These are phyloP conservation scores for Cyberlindnera subsufficiens DNA, from an alignment of 805 yeast species.

Conservation along the genomic window DNA sequence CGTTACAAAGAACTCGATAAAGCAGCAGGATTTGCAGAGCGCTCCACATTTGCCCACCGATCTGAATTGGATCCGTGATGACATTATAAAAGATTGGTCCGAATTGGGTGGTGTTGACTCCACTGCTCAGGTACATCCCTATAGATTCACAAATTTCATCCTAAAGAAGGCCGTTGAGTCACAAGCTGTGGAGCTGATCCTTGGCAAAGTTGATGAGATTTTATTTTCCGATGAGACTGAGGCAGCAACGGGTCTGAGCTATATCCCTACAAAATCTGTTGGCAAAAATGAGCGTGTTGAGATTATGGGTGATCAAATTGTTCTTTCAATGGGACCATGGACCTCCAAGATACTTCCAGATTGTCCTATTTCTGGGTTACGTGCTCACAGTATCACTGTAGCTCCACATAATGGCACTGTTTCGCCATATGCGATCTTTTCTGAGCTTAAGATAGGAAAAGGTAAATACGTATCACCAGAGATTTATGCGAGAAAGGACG, in stretches of 20 bases:
- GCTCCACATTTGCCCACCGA: slow-evolving; percentile 45
- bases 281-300: slow-evolving; percentile 30
- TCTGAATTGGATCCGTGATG: slow-evolving; percentile 70
- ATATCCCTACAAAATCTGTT: slow-evolving; percentile 32
- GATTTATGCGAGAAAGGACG: slow-evolving; percentile 91
- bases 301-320: slow-evolving; percentile 67
- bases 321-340: slow-evolving; percentile 95
- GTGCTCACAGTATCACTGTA: slow-evolving; percentile 93
- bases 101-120: slow-evolving; percentile 77
- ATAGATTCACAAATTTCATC: slow-evolving; percentile 81
- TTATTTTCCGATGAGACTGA: slow-evolving; percentile 57
- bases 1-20: slow-evolving; percentile 29
- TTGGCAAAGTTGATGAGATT: slow-evolving; percentile 78
- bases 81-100: slow-evolving; percentile 66
- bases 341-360: slow-evolving; percentile 84
- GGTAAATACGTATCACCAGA: slow-evolving; percentile 82
- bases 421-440: slow-evolving; percentile 91
- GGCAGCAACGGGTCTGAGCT: slow-evolving; percentile 67
- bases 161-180: slow-evolving; percentile 74
- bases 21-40: slow-evolving; percentile 18
- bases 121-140: slow-evolving; percentile 97
- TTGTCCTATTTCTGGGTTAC: slow-evolving; percentile 88
- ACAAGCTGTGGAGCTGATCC: slow-evolving; percentile 76
- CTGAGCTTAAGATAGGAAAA: slow-evolving; percentile 75
- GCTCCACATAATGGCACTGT: slow-evolving; percentile 73